These are phyloP conservation scores for Phytophthora pisi DNA, from an alignment of 352 stramenopile genomes.

Conservation along the genomic window DNA sequence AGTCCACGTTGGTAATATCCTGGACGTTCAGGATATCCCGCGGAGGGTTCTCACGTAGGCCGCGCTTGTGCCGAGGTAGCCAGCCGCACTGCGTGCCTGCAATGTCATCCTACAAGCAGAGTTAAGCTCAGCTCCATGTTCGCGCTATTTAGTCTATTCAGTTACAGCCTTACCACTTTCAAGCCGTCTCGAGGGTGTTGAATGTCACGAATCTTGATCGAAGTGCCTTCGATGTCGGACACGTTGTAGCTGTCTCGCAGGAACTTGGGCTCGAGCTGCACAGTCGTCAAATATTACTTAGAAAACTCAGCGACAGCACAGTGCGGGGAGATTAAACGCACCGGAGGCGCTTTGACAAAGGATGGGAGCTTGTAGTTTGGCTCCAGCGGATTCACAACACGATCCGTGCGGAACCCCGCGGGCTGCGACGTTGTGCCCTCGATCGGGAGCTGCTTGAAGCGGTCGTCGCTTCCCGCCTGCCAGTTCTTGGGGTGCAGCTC, in stretches of 20 bases:
- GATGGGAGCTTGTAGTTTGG: conserved; percentile 69
- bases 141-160: too few relatives aligned
- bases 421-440: conserved; percentile 57
- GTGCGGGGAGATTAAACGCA: conserved; percentile 21
- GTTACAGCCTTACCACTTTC: conserved; percentile 36
- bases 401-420: conserved; percentile 66
- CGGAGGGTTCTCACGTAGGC: conserved; percentile 54
- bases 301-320: neutral
- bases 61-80: conserved; percentile 58
- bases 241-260: conserved; percentile 80
- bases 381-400: conserved; percentile 63
- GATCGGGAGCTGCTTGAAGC: conserved; percentile 74
- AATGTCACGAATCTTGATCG: conserved; percentile 46
- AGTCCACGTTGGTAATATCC: conserved; percentile 78
- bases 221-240: conserved; percentile 73
- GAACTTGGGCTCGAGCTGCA: conserved; percentile 58
- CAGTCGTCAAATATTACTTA: neutral
- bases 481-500: conserved; percentile 62
- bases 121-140: neutral
- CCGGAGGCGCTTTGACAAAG: conserved; percentile 47
- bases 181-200: conserved; percentile 53
- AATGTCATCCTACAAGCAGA: conserved; percentile 53
- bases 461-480: conserved; percentile 55
- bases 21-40: conserved; percentile 66
- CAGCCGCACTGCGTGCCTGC: conserved; percentile 59